Evolutionary conservation across 1,284 basidiomycete genomes (phyloP).

Genomic region (Cerioporus squamosus): DNA sequence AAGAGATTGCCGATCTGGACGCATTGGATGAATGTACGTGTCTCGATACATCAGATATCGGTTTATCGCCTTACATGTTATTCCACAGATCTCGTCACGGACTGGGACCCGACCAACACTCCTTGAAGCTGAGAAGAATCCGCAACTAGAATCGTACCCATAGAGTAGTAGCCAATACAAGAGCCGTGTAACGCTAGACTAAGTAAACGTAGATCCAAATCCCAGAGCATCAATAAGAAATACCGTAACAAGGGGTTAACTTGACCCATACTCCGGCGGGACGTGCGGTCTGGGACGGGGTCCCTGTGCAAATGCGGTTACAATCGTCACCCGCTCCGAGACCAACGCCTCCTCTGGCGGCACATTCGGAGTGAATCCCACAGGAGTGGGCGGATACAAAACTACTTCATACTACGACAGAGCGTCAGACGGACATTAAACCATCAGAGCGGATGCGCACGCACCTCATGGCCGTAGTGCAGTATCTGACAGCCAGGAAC

Average conservation of each 20-base stretch:
- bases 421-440: not conserved
- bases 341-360: slow-evolving; percentile 13
- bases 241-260: not conserved
- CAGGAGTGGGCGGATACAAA: slow-evolving; percentile 18
- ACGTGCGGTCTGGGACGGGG: slow-evolving; percentile 17
- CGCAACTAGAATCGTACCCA: too few species aligned
- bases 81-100: slow-evolving; percentile 48
- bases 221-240: not conserved
- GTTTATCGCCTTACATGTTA: not conserved
- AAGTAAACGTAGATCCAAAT: too few species aligned
- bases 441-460: not conserved
- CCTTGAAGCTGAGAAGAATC: slow-evolving; percentile 1
- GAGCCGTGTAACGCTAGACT: too few species aligned
- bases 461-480: slow-evolving; percentile 25
- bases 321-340: slow-evolving; percentile 23
- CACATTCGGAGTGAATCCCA: slow-evolving; percentile 21
- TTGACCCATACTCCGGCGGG: slow-evolving; percentile 15
- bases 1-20: slow-evolving; percentile 57
- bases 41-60: not conserved
- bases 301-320: slow-evolving; percentile 22
- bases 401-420: slow-evolving; percentile 22
- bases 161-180: too few species aligned
- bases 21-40: slow-evolving; percentile 54
- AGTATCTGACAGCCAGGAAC: slow-evolving; percentile 25
- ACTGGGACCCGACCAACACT: slow-evolving; percentile 56